phyloP scores from a whole-genome alignment of 129 eudicot species.

The Sambucus nigra region DNA sequence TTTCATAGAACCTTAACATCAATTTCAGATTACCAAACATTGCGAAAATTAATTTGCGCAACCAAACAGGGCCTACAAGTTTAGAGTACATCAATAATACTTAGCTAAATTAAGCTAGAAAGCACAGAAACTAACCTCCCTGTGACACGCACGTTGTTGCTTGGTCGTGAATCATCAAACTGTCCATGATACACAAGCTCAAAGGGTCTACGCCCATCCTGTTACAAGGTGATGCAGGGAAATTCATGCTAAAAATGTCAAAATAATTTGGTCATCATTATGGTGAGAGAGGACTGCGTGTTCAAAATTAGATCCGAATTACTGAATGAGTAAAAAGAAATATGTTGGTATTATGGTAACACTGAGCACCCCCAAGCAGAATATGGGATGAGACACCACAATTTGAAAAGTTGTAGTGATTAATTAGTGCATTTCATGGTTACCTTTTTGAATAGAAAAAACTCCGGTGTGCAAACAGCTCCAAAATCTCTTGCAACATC shows the following conservation, averaged over 20 bases:
- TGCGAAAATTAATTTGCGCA: too few relatives aligned
- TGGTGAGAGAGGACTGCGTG: not conserved
- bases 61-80: too few relatives aligned
- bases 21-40: too few relatives aligned
- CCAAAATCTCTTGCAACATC: conserved; percentile 92
- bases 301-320: not conserved
- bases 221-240: conserved; percentile 16
- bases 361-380: not conserved
- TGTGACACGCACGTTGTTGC: conserved; percentile 57
- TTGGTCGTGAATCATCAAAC: conserved; percentile 96
- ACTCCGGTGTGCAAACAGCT: conserved; percentile 97
- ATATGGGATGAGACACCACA: not conserved
- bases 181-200: conserved; percentile 96
- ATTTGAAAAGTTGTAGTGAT: not conserved
- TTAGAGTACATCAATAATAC: too few relatives aligned
- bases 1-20: too few relatives aligned
- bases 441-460: conserved; percentile 86
- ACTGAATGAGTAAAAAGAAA: not conserved
- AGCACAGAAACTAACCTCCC: conserved; percentile 59
- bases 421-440: not conserved
- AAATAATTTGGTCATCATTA: not conserved
- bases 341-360: not conserved
- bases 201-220: conserved; percentile 98
- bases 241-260: not conserved
- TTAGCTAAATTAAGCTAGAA: conserved; percentile 8